Conservation (phyloP, 1,284 basidiomycete species). For the Apiotrichum siamense region DNA sequence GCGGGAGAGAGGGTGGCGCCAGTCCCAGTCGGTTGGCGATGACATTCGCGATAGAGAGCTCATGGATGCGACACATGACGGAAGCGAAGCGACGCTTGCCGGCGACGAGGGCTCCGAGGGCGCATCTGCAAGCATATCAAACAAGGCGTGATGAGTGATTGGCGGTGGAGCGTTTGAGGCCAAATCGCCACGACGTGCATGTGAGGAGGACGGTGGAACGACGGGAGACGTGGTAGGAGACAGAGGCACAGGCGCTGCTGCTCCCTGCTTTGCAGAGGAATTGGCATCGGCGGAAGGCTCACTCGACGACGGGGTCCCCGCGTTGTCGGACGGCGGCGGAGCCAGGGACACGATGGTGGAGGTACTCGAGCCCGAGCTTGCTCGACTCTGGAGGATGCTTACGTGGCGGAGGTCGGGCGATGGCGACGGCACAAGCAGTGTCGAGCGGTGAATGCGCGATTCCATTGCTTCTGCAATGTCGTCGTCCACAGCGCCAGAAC, state of each 20-base stretch:
- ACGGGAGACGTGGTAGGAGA: not conserved
- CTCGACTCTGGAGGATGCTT: not conserved
- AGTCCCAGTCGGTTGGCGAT: constrained; percentile 16
- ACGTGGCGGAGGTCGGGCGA: not conserved
- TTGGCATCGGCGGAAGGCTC: no score
- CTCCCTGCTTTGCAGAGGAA: no score
- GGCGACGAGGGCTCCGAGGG: constrained; percentile 31
- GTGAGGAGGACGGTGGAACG: not conserved
- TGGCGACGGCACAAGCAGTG: not conserved
- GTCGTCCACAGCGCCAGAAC: not conserved
- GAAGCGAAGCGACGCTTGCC: constrained; percentile 22
- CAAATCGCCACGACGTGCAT: not conserved
- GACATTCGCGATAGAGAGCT: constrained; percentile 27
- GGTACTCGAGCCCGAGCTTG: not conserved
- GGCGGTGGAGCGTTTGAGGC: not conserved
- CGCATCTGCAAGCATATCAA: constrained; percentile 18
- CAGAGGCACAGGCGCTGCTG: not conserved
- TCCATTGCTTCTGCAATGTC: not conserved
- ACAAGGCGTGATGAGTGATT: constrained; percentile 6
- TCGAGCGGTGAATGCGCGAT: not conserved
- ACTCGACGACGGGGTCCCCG: not conserved
- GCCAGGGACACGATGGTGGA: not conserved
- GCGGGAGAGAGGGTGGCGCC: constrained; percentile 5
- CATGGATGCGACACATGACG: constrained; percentile 25
- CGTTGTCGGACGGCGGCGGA: not conserved